phyloP scores from a whole-genome alignment of 164 flowering plant species.

The Cinnamomum micranthum region DNA sequence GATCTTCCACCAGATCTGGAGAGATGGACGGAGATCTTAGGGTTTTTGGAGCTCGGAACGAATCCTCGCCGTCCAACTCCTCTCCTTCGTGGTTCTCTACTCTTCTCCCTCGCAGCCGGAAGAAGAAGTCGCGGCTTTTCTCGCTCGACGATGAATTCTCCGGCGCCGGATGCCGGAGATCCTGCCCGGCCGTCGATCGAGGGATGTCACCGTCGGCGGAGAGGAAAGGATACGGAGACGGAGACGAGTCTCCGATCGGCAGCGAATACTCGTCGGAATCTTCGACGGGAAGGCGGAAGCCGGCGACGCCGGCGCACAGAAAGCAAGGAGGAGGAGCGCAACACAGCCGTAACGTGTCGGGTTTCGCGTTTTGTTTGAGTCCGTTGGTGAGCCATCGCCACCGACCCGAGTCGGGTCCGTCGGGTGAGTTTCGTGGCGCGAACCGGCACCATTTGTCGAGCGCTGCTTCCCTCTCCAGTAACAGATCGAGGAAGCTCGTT shows the following conservation, averaged over 20 bases:
- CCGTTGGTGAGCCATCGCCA: slow-evolving; percentile 62
- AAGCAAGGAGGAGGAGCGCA: slow-evolving; percentile 8
- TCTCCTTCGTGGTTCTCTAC: slow-evolving; percentile 22
- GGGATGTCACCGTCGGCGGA: slow-evolving; percentile 70
- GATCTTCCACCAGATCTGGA: slow-evolving; percentile 6
- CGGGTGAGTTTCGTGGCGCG: slow-evolving; percentile 25
- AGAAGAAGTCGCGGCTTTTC: slow-evolving; percentile 15
- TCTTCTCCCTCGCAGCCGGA: slow-evolving; percentile 12
- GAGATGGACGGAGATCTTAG: slow-evolving; percentile 2
- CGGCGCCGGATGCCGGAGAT: slow-evolving; percentile 11
- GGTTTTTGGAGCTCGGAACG: not conserved
- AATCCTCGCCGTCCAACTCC: not conserved
- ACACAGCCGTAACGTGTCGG: slow-evolving; percentile 28
- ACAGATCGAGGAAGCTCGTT: slow-evolving; percentile 81
- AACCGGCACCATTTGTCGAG: slow-evolving; percentile 40
- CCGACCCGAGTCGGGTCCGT: slow-evolving; percentile 44
- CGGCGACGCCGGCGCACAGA: slow-evolving; percentile 4
- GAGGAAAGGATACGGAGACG: slow-evolving; percentile 1
- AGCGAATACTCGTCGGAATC: slow-evolving; percentile 49
- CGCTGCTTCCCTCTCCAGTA: slow-evolving; percentile 61
- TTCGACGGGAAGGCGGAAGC: slow-evolving; percentile 31
- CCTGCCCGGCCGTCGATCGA: slow-evolving; percentile 27
- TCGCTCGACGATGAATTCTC: slow-evolving; percentile 1
- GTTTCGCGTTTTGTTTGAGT: slow-evolving; percentile 72
- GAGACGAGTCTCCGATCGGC: slow-evolving; percentile 23